Evolutionary conservation across 2,329 filamentous ascomycete genomes (phyloP).

Genomic region (Corynespora cassiicola): DNA sequence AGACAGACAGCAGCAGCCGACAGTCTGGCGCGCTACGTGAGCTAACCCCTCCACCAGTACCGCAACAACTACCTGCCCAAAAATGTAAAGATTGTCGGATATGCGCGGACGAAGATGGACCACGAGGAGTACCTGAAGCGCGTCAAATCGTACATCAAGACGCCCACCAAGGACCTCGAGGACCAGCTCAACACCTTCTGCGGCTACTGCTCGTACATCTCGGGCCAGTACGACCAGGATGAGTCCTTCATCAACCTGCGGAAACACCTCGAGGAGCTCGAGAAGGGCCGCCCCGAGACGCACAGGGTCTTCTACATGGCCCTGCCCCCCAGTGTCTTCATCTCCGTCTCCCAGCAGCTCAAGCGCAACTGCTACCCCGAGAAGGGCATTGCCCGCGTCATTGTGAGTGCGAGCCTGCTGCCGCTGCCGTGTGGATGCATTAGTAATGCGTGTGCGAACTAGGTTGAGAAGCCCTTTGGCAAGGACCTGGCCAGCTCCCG

Average conservation of each 20-base stretch:
- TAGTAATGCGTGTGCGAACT: conserved; percentile 6
- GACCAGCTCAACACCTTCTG: conserved; percentile 93
- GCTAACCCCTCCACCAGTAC: conserved; percentile 66
- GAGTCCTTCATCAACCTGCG: conserved; percentile 88
- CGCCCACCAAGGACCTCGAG: conserved; percentile 95
- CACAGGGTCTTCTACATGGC: conserved; percentile 99
- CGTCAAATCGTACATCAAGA: conserved; percentile 98
- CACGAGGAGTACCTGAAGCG: conserved; percentile 92
- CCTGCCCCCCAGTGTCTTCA: conserved; percentile 96
- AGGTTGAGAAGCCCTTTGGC: conserved; percentile 99
- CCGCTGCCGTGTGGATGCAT: not conserved
- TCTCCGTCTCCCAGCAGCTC: conserved; percentile 93
- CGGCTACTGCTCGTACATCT: conserved; percentile 86
- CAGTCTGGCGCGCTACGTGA: conserved; percentile 6
- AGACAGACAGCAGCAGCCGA: conserved; percentile 14
- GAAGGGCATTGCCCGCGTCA: conserved; percentile 89
- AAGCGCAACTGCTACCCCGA: conserved; percentile 97
- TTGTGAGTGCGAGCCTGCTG: conserved; percentile 64
- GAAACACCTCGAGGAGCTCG: conserved; percentile 83
- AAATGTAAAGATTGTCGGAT: conserved; percentile 95
- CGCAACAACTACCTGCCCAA: conserved; percentile 98
- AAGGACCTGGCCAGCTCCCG: conserved; percentile 95
- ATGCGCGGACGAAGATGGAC: conserved; percentile 99
- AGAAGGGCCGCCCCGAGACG: conserved; percentile 80
- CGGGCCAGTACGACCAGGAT: conserved; percentile 97